Percentiles rank a stretch among this genome's conserved stretches.
These are phyloP conservation scores for Xylaria curta DNA, from an alignment of 495 filamentous ascomycete species.

Conservation along the genomic window DNA sequence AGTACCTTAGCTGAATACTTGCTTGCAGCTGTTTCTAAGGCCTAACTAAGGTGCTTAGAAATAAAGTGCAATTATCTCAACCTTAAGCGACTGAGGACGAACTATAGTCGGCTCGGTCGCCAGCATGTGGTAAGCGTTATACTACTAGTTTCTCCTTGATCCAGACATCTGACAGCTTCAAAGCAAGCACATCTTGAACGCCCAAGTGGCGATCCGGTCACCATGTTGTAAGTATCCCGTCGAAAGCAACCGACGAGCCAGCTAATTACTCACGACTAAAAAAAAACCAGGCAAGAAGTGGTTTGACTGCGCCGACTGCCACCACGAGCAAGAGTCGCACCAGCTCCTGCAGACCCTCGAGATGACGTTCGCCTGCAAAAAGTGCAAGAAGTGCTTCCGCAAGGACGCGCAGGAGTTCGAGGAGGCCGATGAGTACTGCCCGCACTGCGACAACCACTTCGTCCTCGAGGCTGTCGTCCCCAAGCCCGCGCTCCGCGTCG, in stretches of 20 bases:
- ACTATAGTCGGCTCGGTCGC: neutral
- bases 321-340: conserved; percentile 80
- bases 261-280: conserved; percentile 4
- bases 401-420: conserved; percentile 92
- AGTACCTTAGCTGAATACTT: no score
- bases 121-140: conserved; percentile 37
- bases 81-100: no score
- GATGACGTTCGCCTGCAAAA: conserved; percentile 96
- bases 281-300: conserved; percentile 77
- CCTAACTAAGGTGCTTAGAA: neutral
- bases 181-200: conserved; percentile 96
- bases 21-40: no score
- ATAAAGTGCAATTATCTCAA: conserved; percentile 1
- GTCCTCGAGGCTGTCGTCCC: conserved; percentile 86
- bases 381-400: conserved; percentile 97
- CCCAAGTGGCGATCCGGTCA: conserved; percentile 93
- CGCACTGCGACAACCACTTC: conserved; percentile 99
- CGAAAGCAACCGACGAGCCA: neutral
- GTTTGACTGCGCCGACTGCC: conserved; percentile 98
- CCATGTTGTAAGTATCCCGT: conserved; percentile 77
- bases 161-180: conserved; percentile 19
- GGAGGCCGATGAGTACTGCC: conserved; percentile 98
- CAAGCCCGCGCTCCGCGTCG: conserved; percentile 78
- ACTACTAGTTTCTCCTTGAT: neutral
- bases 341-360: conserved; percentile 76